A percentile compares a stretch with the other conserved stretches of the same genome.
Conservation (phyloP, 2,329 filamentous ascomycete genomes). For the Botrytis sinoallii region DNA sequence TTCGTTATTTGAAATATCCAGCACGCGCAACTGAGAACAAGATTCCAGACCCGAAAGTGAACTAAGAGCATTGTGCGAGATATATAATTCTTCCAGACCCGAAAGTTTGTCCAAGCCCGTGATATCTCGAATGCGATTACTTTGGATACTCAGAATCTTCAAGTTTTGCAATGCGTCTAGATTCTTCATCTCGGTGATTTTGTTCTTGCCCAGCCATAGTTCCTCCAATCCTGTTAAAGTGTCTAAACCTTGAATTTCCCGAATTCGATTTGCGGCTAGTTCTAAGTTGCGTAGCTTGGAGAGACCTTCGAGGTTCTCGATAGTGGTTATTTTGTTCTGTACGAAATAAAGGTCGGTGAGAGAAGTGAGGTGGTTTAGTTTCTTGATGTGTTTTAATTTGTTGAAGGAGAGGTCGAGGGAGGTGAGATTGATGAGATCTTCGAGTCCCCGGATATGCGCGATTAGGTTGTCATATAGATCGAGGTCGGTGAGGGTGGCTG, state of each 20-base stretch:
- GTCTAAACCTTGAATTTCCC: slow-evolving; percentile 83
- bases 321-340: slow-evolving; percentile 86
- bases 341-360: slow-evolving; percentile 87
- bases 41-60: slow-evolving; percentile 67
- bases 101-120: slow-evolving; percentile 70
- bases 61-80: slow-evolving; percentile 89
- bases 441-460: slow-evolving; percentile 78
- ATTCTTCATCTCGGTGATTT: slow-evolving; percentile 79
- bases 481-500: slow-evolving; percentile 70
- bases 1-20: slow-evolving; percentile 89
- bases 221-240: slow-evolving; percentile 75
- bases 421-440: slow-evolving; percentile 70
- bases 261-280: slow-evolving; percentile 86
- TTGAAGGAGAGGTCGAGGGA: slow-evolving; percentile 94
- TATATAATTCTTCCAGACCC: slow-evolving; percentile 87
- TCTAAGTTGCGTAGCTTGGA: slow-evolving; percentile 78
- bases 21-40: slow-evolving; percentile 65
- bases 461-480: slow-evolving; percentile 98
- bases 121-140: slow-evolving; percentile 82
- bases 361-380: slow-evolving; percentile 71
- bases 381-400: slow-evolving; percentile 98
- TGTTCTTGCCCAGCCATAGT: slow-evolving; percentile 95
- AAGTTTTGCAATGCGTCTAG: slow-evolving; percentile 74
- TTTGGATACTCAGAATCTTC: slow-evolving; percentile 88
- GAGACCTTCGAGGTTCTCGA: slow-evolving; percentile 78